Percentiles rank a stretch among this genome's conserved stretches.
These are phyloP conservation scores for Heliophila coronopifolia DNA, from an alignment of 441 rosid genomes.

Conservation along the genomic window DNA sequence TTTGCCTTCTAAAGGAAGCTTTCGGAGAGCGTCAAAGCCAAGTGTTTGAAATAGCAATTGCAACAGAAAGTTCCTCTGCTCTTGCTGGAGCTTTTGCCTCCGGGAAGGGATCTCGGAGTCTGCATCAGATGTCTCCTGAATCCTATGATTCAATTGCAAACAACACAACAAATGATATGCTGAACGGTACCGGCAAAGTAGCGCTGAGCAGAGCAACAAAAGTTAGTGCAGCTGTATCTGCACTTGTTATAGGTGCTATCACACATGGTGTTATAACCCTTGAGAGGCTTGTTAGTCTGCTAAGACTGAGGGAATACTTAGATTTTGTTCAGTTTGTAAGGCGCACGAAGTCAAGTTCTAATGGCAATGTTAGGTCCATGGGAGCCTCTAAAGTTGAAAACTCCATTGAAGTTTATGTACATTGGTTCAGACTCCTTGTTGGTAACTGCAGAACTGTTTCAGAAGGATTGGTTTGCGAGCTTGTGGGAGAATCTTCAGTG, in stretches of 20 bases:
- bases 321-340: conserved; percentile 83
- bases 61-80: conserved; percentile 79
- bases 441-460: conserved; percentile 86
- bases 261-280: conserved; percentile 85
- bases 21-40: conserved; percentile 97
- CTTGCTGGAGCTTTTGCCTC: conserved; percentile 61
- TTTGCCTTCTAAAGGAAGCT: conserved; percentile 86
- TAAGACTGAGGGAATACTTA: conserved; percentile 78
- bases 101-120: conserved; percentile 79
- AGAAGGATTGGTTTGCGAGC: conserved; percentile 84
- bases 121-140: conserved; percentile 73
- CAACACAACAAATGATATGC: conserved; percentile 27
- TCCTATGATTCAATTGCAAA: conserved; percentile 51
- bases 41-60: conserved; percentile 95
- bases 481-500: conserved; percentile 77
- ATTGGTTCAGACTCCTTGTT: conserved; percentile 90
- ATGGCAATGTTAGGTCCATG: conserved; percentile 66
- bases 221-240: conserved; percentile 77
- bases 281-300: conserved; percentile 84
- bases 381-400: conserved; percentile 61
- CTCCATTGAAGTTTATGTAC: conserved; percentile 66
- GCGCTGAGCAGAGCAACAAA: conserved; percentile 53
- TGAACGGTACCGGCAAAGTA: conserved; percentile 43
- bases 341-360: conserved; percentile 63
- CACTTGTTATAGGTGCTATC: conserved; percentile 77